Evolutionary conservation across 768 basidiomycete species (phyloP), one percentile per base, ranked within the genome.

Genomic region (Auricularia heimuer): DNA sequence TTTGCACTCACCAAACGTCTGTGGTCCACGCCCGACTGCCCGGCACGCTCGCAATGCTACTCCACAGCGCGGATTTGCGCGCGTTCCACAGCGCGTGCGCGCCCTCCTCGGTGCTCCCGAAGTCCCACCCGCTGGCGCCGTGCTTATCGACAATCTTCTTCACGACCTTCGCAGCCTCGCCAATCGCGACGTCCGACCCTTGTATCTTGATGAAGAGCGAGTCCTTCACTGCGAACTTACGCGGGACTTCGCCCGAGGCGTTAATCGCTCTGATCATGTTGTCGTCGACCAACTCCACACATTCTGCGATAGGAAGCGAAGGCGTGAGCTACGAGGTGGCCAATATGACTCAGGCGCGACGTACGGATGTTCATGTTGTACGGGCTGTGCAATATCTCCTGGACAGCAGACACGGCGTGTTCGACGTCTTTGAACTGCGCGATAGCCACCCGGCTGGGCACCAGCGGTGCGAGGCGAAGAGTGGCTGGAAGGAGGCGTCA

Each of bases 121-220:
- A 88, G 68, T 85, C 78, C 66, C 94, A 91, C 34, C 80, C 79
- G 24, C 74, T 79, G 61, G 90, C 85, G 2, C 85, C 85, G 68
- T 95, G 85, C 69, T 79, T 83, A 69, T 83, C 79, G 24, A 86
- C 83, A 34, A 96, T 84, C 7, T 74, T 70, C 68, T 85, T 78
- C 33, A 92, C 82, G 21, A 79, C 74, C 54, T 82, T 78, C 0
- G 88, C 83, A 0, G 90, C 81, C 51, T 82, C 80, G 3, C 82
- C 71, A 37, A 89, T 83, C 4, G 82, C 80, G 11, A 79, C 74
- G 0, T 81, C 76, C 39, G 90, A 85, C 2, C 93, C 93, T 72
- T 94, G 92, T 62, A 97, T 83, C 73, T 96, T 95, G 81, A 98
- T 92, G 77, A 97, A 93, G 10, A 97, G 81, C 0, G 88, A 88